Conservation (phyloP, 768 basidiomycete species). For the Amanita pallidorosea region DNA sequence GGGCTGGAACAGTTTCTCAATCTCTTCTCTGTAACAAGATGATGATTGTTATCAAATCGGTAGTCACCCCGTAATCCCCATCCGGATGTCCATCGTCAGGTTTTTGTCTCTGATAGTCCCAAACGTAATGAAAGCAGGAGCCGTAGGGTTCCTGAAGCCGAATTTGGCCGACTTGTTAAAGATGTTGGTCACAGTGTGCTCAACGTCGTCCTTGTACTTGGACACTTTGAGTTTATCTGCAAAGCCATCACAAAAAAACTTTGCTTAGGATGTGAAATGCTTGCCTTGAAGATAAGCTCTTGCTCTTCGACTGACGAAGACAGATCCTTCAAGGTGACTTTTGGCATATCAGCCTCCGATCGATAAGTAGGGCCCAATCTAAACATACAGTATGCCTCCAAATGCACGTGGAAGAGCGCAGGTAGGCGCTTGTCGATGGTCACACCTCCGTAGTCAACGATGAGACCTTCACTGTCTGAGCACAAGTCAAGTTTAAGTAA, state of each 20-base stretch:
- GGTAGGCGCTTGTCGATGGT: not conserved
- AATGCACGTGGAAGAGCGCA: not conserved
- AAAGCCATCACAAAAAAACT: too few species aligned
- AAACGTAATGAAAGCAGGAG: constrained; percentile 37
- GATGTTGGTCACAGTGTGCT: constrained; percentile 1
- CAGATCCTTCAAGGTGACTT: constrained; percentile 41
- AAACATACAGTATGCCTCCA: constrained; percentile 8
- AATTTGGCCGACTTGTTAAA: constrained; percentile 35
- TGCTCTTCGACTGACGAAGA: constrained; percentile 38
- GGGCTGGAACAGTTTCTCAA: constrained; percentile 1
- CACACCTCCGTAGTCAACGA: not conserved
- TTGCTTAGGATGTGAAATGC: constrained; percentile 16
- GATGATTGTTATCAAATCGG: not conserved
- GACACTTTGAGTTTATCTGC: constrained; percentile 19
- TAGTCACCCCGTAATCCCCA: constrained; percentile 28
- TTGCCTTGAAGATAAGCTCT: constrained; percentile 26
- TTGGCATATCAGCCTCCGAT: not conserved
- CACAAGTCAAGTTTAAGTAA: not conserved
- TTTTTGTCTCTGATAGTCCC: constrained; percentile 35
- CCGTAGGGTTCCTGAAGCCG: constrained; percentile 25
- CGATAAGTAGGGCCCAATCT: not conserved
- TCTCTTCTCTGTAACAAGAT: constrained; percentile 1
- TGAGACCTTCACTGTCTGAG: not conserved
- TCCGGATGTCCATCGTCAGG: constrained; percentile 24
- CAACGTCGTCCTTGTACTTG: constrained; percentile 5